phyloP scores from a whole-genome alignment of 345 rosid species.

The Gossypium bickii region DNA sequence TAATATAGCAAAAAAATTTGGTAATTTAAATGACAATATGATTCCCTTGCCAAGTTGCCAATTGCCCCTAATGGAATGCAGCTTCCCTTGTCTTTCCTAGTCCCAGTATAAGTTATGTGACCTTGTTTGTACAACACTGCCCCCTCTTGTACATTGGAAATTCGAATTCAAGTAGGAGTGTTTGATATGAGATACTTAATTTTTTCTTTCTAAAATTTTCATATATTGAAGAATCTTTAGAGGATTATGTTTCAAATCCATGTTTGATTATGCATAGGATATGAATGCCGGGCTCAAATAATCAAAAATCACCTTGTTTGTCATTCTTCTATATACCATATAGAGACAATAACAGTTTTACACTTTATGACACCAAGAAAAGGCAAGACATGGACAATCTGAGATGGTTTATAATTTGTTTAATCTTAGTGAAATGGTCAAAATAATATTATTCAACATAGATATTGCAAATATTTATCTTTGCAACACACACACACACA shows the following conservation, averaged over 20 bases:
- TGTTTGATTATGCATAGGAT: no score
- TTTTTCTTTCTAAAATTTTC: no score
- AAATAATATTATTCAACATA: background rate
- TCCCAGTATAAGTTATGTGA: background rate
- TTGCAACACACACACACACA: slow-evolving; percentile 11
- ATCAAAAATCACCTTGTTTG: slow-evolving; percentile 5
- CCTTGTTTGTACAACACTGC: no score
- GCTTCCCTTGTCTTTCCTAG: background rate
- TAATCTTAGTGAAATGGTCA: slow-evolving; percentile 26
- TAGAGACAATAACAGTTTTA: slow-evolving; percentile 28
- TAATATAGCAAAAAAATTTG: background rate
- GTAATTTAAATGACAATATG: background rate
- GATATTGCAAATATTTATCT: background rate
- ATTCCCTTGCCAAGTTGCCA: background rate
- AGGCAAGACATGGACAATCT: slow-evolving; percentile 33
- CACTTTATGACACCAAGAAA: slow-evolving; percentile 12
- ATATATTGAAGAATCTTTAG: no score
- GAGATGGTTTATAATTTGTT: slow-evolving; percentile 38
- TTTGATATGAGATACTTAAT: no score
- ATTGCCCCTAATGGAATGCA: background rate
- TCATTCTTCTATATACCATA: background rate
- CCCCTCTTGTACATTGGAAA: no score
- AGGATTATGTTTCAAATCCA: no score
- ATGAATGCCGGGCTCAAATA: background rate
- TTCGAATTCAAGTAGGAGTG: no score